Evolutionary conservation across 345 rosid species (phyloP).

Genomic region (Syzygium jambos): DNA sequence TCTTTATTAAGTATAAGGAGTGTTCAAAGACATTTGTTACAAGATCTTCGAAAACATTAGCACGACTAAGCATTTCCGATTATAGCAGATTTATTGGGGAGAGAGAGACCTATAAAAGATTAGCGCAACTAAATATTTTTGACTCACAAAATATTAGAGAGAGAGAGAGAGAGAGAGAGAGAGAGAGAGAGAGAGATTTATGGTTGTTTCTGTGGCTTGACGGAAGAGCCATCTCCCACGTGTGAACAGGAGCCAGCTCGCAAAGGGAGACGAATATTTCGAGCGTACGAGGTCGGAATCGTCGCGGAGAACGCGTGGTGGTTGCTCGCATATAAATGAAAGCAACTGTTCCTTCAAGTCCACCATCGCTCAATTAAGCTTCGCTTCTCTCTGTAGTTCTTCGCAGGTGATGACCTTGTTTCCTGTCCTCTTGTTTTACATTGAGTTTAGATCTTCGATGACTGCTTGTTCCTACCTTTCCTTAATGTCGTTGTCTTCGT

Average conservation of each 20-base stretch:
- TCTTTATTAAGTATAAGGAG: not conserved
- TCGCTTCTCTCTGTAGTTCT: not conserved
- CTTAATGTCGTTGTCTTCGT: not conserved
- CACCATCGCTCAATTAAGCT: not conserved
- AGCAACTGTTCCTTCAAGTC: not conserved
- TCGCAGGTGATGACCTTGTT: not conserved
- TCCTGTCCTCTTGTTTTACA: not conserved
- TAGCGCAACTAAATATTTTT: not conserved
- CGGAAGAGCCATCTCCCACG: not conserved
- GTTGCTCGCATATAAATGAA: not conserved
- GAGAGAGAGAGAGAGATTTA: not conserved
- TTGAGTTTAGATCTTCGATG: too few relatives aligned
- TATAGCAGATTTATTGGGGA: too few relatives aligned
- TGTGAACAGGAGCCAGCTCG: not conserved
- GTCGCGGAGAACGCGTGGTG: not conserved
- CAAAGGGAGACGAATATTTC: not conserved
- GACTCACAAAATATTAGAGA: too few relatives aligned
- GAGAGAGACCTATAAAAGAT: not conserved
- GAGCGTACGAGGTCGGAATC: not conserved
- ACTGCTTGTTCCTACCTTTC: not conserved
- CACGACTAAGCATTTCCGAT: not conserved
- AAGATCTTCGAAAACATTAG: not conserved
- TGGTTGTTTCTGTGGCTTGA: not conserved
- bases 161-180: not conserved
- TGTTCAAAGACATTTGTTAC: not conserved